A percentile compares a stretch with the other conserved stretches of the same genome.
phyloP scores from a whole-genome alignment of 2,329 filamentous ascomycete genomes.

The Hypoxylon sp. region DNA sequence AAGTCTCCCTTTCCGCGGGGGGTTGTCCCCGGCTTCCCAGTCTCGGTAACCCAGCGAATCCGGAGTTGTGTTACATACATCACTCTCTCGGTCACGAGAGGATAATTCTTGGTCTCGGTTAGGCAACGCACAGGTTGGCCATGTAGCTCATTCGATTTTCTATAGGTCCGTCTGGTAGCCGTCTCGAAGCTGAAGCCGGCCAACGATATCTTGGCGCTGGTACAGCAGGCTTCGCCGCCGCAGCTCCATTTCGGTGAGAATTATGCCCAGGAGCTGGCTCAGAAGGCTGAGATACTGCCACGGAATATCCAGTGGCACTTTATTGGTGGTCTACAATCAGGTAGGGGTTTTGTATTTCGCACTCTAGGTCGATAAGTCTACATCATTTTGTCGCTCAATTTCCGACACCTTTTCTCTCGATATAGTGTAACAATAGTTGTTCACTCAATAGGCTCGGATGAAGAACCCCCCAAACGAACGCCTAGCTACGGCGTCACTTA shows the following conservation, averaged over 20 bases:
- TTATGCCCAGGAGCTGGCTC: constrained; percentile 87
- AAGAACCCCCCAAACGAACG: too few relatives aligned
- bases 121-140: constrained; percentile 19
- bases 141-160: neutral
- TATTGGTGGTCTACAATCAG: constrained; percentile 89
- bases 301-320: constrained; percentile 89
- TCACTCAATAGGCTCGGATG: too few relatives aligned
- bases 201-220: constrained; percentile 86
- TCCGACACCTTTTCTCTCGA: neutral
- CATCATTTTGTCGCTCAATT: neutral
- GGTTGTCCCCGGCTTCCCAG: neutral
- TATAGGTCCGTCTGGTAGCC: constrained; percentile 82
- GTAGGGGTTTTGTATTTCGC: constrained; percentile 48
- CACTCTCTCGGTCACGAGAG: neutral
- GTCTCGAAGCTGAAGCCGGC: constrained; percentile 97
- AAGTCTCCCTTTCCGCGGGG: constrained; percentile 43
- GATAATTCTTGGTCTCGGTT: neutral
- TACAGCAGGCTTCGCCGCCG: constrained; percentile 64
- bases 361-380: neutral
- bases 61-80: neutral
- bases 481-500: too few relatives aligned
- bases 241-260: constrained; percentile 95
- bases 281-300: constrained; percentile 85
- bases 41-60: constrained; percentile 1
- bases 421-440: too few relatives aligned